phyloP scores from a whole-genome alignment of 2,329 filamentous ascomycete genomes.

The Trichoderma atrobrunneum region DNA sequence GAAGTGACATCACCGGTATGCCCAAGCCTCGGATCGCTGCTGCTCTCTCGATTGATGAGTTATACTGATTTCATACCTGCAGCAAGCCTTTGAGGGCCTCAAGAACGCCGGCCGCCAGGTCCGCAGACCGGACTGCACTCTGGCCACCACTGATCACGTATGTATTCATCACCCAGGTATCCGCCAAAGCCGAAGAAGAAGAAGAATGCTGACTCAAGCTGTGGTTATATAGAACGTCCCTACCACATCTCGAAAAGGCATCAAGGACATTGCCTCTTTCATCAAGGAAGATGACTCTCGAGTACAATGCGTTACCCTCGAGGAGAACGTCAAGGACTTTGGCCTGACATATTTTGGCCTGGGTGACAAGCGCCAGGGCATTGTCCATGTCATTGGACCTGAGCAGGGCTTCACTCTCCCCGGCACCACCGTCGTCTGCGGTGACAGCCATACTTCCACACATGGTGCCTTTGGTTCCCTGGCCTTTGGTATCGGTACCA shows the following conservation, averaged over 20 bases:
- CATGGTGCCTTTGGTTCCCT: constrained; percentile 95
- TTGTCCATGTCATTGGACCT: constrained; percentile 96
- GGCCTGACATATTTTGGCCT: constrained; percentile 96
- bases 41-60: neutral
- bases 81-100: constrained; percentile 97
- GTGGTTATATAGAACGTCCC: constrained; percentile 72
- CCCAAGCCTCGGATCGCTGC: constrained; percentile 22
- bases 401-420: constrained; percentile 98
- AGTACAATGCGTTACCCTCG: constrained; percentile 89
- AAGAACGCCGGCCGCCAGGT: constrained; percentile 85
- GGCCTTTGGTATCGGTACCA: constrained; percentile 96
- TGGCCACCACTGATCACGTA: constrained; percentile 96
- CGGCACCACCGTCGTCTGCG: constrained; percentile 94
- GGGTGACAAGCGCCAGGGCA: constrained; percentile 93
- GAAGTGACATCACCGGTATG: constrained; percentile 95
- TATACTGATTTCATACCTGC: constrained; percentile 21
- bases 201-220: constrained; percentile 10
- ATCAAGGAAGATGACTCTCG: constrained; percentile 93
- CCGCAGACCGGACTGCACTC: constrained; percentile 90
- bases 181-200: neutral
- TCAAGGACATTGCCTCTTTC: constrained; percentile 91
- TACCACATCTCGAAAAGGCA: constrained; percentile 82
- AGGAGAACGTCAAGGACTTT: constrained; percentile 96
- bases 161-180: constrained; percentile 32
- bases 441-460: constrained; percentile 96